phyloP scores from a whole-genome alignment of 345 rosid genomes.

The Arabidopsis suecica region DNA sequence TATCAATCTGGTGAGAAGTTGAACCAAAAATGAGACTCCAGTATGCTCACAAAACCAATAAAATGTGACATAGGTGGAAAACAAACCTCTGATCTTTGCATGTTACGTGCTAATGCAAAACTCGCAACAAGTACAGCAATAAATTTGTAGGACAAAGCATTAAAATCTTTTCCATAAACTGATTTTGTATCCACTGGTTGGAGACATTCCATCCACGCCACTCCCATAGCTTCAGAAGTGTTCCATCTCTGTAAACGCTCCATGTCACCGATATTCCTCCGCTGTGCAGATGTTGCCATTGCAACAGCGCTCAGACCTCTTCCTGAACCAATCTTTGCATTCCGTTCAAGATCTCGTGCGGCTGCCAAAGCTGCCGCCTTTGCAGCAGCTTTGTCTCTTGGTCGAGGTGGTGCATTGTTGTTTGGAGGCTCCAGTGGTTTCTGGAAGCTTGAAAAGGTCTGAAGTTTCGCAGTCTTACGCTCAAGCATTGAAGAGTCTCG shows the following conservation, averaged over 20 bases:
- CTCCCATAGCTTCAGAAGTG: slow-evolving; percentile 92
- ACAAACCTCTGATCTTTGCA: slow-evolving; percentile 96
- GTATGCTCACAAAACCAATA: slow-evolving; percentile 23
- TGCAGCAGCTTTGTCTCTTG: slow-evolving; percentile 96
- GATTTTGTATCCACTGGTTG: slow-evolving; percentile 93
- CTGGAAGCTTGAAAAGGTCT: slow-evolving; percentile 94
- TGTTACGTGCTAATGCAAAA: slow-evolving; percentile 97
- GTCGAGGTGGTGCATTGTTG: slow-evolving; percentile 68
- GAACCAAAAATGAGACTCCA: slow-evolving; percentile 30
- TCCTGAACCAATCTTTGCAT: slow-evolving; percentile 98
- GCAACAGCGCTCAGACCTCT: slow-evolving; percentile 99
- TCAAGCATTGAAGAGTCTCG: slow-evolving; percentile 89
- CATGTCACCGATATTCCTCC: slow-evolving; percentile 84
- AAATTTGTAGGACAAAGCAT: slow-evolving; percentile 90
- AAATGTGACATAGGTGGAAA: slow-evolving; percentile 31
- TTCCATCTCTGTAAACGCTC: slow-evolving; percentile 97
- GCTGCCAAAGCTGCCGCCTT: slow-evolving; percentile 99
- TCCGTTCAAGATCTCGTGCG: slow-evolving; percentile 97
- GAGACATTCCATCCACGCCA: slow-evolving; percentile 99
- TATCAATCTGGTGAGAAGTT: slow-evolving; percentile 71
- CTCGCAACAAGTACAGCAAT: slow-evolving; percentile 97
- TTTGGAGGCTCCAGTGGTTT: slow-evolving; percentile 66
- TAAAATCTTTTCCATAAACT: slow-evolving; percentile 97
- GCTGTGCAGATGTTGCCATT: slow-evolving; percentile 98
- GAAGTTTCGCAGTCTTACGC: slow-evolving; percentile 74